Evolutionary conservation across 1,284 basidiomycete genomes (phyloP).

Genomic region (Inonotus obliquus): DNA sequence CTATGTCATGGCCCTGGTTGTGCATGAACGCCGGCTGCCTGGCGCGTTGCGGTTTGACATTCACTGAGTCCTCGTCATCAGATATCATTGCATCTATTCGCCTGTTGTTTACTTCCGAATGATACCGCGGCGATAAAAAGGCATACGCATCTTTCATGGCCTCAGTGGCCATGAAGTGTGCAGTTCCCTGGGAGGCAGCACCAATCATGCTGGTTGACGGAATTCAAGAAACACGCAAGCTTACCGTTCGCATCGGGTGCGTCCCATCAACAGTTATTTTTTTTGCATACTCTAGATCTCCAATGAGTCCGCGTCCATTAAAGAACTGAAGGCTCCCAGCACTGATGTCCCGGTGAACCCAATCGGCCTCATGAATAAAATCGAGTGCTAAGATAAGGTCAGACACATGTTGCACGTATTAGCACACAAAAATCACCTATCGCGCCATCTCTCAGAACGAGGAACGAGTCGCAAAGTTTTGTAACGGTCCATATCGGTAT

Average conservation of each 20-base stretch:
- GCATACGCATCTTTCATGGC: not conserved
- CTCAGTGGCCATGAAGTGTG: not conserved
- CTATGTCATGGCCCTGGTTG: not conserved
- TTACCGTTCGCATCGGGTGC: constrained; percentile 5
- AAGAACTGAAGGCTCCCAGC: not conserved
- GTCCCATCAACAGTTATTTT: not conserved
- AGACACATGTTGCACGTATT: not conserved
- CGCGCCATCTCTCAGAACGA: not conserved
- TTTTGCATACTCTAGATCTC: constrained; percentile 12
- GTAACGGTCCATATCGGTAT: not conserved
- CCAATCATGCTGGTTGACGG: not conserved
- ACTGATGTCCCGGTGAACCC: not conserved
- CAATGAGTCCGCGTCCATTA: constrained; percentile 1
- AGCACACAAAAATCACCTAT: not conserved
- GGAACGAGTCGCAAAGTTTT: not conserved
- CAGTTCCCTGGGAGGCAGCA: not conserved
- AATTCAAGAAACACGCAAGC: not conserved
- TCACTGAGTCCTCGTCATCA: not conserved
- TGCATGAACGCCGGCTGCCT: not conserved
- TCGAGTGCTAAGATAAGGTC: not conserved
- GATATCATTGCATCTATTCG: not conserved
- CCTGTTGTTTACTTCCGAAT: not conserved
- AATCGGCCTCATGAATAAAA: not conserved
- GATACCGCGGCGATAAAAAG: not conserved
- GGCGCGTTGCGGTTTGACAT: not conserved